A percentile compares a stretch with the other conserved stretches of the same genome.
phyloP scores from a whole-genome alignment of 257 asterid genomes.

The Jacaranda mimosifolia region DNA sequence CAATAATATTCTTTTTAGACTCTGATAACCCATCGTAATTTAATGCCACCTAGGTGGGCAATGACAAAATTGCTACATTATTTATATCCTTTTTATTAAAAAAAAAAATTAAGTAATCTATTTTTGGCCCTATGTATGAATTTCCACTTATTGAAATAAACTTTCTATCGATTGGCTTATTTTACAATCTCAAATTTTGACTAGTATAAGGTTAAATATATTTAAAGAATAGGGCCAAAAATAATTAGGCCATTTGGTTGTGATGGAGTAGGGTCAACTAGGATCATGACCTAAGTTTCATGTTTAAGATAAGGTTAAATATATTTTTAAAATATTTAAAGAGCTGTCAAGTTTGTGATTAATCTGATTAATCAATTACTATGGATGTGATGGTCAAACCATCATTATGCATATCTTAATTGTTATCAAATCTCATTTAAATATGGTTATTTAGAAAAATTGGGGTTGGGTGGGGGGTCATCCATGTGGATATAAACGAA shows the following conservation, averaged over 20 bases:
- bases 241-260: neutral
- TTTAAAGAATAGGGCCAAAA: neutral
- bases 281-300: neutral
- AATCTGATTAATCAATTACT: neutral
- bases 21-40: too few relatives aligned
- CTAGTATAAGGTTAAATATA: neutral
- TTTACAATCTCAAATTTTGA: neutral
- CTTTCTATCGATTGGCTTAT: too few relatives aligned
- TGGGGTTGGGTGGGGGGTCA: neutral
- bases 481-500: slow-evolving; percentile 5
- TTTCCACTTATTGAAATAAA: neutral
- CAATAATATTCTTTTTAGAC: too few relatives aligned
- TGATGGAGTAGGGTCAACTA: neutral
- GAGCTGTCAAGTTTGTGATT: neutral
- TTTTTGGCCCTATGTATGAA: too few relatives aligned
- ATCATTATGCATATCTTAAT: neutral
- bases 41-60: too few relatives aligned
- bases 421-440: neutral
- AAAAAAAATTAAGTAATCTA: too few relatives aligned
- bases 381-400: slow-evolving; percentile 30
- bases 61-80: too few relatives aligned
- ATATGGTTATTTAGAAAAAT: neutral
- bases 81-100: too few relatives aligned
- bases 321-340: neutral
- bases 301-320: neutral